phyloP scores from a whole-genome alignment of 495 filamentous ascomycete genomes.

The Aspergillus diversus region DNA sequence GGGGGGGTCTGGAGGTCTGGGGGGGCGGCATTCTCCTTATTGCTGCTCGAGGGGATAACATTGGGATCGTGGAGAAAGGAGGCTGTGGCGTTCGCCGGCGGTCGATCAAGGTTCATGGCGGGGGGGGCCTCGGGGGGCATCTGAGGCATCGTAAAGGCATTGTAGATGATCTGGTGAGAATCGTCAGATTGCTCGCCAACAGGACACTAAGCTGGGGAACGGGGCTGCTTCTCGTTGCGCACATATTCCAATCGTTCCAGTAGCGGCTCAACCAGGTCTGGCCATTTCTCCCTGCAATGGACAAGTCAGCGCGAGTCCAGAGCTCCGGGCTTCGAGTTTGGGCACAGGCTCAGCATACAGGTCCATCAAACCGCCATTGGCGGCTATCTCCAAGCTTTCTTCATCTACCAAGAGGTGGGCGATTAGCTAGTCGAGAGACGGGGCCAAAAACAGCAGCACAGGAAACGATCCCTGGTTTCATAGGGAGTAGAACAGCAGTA shows the following conservation, averaged over 20 bases:
- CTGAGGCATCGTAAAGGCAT: constrained; percentile 55
- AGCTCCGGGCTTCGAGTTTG: not conserved
- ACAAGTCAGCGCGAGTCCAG: constrained; percentile 31
- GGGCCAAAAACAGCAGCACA: not conserved
- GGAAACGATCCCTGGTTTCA: not conserved
- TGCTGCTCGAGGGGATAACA: constrained; percentile 40
- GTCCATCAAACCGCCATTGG: constrained; percentile 69
- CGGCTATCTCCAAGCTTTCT: constrained; percentile 63
- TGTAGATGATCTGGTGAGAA: constrained; percentile 52
- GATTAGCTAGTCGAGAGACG: constrained; percentile 7
- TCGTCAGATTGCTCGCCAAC: constrained; percentile 3
- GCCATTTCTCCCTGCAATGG: constrained; percentile 56
- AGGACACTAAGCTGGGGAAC: constrained; percentile 4
- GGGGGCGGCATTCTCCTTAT: constrained; percentile 57
- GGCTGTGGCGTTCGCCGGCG: constrained; percentile 33
- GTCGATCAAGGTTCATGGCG: constrained; percentile 22
- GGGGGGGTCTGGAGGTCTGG: constrained; percentile 37
- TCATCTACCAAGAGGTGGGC: constrained; percentile 48
- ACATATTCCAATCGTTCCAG: constrained; percentile 59
- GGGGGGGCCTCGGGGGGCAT: constrained; percentile 36
- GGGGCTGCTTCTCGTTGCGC: constrained; percentile 16
- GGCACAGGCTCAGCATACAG: constrained; percentile 54
- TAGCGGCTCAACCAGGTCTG: constrained; percentile 52
- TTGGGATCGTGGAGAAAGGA: constrained; percentile 40
- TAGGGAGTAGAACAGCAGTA: not conserved